Evolutionary conservation across 2,329 filamentous ascomycete species (phyloP).

Genomic region (Cryphonectria radicalis): DNA sequence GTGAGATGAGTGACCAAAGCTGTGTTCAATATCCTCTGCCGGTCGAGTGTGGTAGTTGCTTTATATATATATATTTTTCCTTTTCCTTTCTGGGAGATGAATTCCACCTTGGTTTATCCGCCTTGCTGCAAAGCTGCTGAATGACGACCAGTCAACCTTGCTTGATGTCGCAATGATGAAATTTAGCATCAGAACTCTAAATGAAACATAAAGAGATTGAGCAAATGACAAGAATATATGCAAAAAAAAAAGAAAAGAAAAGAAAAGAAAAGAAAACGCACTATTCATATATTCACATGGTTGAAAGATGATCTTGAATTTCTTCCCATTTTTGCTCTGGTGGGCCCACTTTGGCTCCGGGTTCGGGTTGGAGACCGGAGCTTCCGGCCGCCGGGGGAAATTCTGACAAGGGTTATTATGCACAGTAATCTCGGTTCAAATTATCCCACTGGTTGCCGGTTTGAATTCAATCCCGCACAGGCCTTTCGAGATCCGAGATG

Average conservation of each 20-base stretch:
- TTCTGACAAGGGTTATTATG: constrained; percentile 3
- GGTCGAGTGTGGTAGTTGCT: too few species aligned
- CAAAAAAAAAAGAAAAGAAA: not conserved
- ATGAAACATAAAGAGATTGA: not conserved
- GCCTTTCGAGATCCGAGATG: not conserved
- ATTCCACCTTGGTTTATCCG: not conserved
- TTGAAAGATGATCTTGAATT: not conserved
- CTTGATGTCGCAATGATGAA: not conserved
- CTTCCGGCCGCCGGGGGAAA: constrained; percentile 19
- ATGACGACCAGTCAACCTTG: not conserved
- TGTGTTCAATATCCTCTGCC: not conserved
- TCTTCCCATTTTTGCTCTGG: not conserved
- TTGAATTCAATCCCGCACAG: not conserved
- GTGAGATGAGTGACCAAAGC: not conserved
- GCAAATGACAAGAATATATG: not conserved
- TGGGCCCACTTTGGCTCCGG: constrained; percentile 4
- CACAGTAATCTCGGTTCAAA: not conserved
- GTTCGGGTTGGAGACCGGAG: constrained; percentile 13
- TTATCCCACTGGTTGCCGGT: too few species aligned
- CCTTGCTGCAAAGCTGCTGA: not conserved
- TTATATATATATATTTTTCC: too few species aligned
- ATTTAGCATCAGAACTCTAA: not conserved
- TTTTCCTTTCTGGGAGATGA: too few species aligned
- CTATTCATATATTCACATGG: not conserved
- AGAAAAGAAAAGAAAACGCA: too few species aligned